Evolutionary conservation across 495 filamentous ascomycete species (phyloP), one percentile per base, ranked within the genome.

Genomic region (Penicillium soppii): DNA sequence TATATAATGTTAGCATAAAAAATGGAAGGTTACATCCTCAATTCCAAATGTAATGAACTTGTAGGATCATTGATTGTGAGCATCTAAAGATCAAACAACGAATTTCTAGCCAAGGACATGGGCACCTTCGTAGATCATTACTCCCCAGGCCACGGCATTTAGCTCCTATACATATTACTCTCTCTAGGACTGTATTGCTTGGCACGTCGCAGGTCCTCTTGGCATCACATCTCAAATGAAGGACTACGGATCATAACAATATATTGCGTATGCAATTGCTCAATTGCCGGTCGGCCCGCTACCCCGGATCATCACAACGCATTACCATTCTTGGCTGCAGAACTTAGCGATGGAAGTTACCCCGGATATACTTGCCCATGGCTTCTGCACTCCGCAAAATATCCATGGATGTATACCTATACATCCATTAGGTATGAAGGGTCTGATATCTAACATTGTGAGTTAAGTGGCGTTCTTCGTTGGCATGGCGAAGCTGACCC

Each of bases 111-210:
- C n/a, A n/a, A 37, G 16, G 16, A 37, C 16, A 3, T 37, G 29
- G n/a, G 20, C 8, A 40, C 15, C 15, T 16, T 15, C 17, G 57
- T 46, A 46, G 57, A 60, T 60, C 57, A 53, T 53, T 60, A 47
- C 57, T 60, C 29, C 46, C 50, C 57, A 39, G 25, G 57, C 36
- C 57, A 60, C 57, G 57, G 57, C 25, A 26, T 15, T 36, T 33
- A 9, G 1, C 30, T 42, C 25, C 15, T 40, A 35, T 22, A 43
- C 29, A 27, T 16, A 13, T 12, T 17, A 29, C 33, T 16, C 45
- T 43, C n/a, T n/a, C n/a, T n/a, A n/a, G n/a, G n/a, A n/a, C 27
- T 44, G 21, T 37, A 20, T 21, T 38, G 36, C 54, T 60, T 57
- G 49, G 57, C 57, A 50, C 7, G 53, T 57, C 49, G 19, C 49